These are phyloP conservation scores for Hypomyces perniciosus DNA, from an alignment of 2,329 filamentous ascomycete species.

Conservation along the genomic window DNA sequence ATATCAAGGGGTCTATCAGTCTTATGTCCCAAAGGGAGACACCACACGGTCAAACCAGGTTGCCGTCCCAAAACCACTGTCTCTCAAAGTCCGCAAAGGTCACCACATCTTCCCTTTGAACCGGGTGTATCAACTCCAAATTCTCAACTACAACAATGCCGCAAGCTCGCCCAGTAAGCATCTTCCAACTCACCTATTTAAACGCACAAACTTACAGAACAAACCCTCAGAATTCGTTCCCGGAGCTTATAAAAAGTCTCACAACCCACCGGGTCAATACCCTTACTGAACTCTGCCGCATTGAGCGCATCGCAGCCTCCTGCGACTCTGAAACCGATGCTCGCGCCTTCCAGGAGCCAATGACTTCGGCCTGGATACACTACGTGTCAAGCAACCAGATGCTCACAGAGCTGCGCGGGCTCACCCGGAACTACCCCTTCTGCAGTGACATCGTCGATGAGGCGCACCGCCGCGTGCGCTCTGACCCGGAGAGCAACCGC, in stretches of 20 bases:
- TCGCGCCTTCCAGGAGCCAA: conserved; percentile 52
- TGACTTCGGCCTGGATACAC: conserved; percentile 66
- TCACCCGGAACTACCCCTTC: conserved; percentile 64
- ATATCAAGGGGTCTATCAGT: too few species aligned
- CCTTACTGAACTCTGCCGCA: conserved; percentile 63
- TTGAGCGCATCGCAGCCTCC: conserved; percentile 59
- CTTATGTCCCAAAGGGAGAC: too few species aligned
- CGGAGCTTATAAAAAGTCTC: conserved; percentile 52
- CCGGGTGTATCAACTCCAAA: too few species aligned
- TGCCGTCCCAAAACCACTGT: too few species aligned
- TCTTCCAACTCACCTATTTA: too few species aligned
- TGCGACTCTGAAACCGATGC: conserved; percentile 54
- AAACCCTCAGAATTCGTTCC: too few species aligned
- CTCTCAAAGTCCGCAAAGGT: too few species aligned
- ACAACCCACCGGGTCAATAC: conserved; percentile 64
- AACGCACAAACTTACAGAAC: too few species aligned
- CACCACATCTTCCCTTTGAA: too few species aligned
- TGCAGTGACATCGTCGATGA: conserved; percentile 59
- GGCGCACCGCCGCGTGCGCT: conserved; percentile 56
- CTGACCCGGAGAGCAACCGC: conserved; percentile 58
- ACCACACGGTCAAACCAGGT: too few species aligned
- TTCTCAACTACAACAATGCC: too few species aligned
- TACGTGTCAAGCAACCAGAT: conserved; percentile 67
- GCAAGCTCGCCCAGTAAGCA: too few species aligned
- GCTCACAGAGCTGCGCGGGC: conserved; percentile 62